Evolutionary conservation across 805 yeast genomes (phyloP), one percentile per base, ranked within the genome.

Genomic region (Ogataea minuta): DNA sequence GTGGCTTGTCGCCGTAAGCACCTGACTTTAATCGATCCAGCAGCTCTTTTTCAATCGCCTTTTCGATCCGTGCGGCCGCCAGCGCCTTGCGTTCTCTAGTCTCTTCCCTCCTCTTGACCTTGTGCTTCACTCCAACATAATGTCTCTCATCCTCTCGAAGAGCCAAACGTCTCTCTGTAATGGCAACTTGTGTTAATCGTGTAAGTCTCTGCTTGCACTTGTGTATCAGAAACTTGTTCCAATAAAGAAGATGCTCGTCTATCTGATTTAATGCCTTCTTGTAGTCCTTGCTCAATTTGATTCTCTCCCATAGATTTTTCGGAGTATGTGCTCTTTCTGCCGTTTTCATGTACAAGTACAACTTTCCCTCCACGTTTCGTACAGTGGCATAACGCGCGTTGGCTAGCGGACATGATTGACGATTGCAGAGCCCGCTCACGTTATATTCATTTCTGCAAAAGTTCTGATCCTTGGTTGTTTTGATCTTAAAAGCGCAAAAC

Each of bases 301-400:
- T 84, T 56, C 97, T 77, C 66, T 93, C 97, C 99, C 99, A 93
- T 61, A 87, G 69, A 54, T 84, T 84, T 30, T 85, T 79, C 10
- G 99, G 99, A 48, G 89, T 85, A 60, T 93, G 98, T 14, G 95
- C 95, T 67, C 99, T 80, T 68, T 93, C 99, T 1, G 95, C 95
- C 1, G 98, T 93, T 63, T 93, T 93, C 88, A 93, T 93, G 66
- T 93, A 93, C 24, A 87, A 67, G 55, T 86, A 87, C 33, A 88
- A 66, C 59, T 77, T 77, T 6, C 95, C 96, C 49, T 84, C 87
- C 20, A 84, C 72, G 51, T 77, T 81, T 57, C 86, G 83, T 31
- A 87, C 86, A 1, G 96, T 87, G 23, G 96, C 95, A 64, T 87
- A 87, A 56, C 85, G 77, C 12, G 95, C 86, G 62, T 88, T 93